Evolutionary conservation across 2,329 filamentous ascomycete genomes (phyloP), one percentile per base, ranked within the genome.

Genomic region (Rhynchosporium agropyri): DNA sequence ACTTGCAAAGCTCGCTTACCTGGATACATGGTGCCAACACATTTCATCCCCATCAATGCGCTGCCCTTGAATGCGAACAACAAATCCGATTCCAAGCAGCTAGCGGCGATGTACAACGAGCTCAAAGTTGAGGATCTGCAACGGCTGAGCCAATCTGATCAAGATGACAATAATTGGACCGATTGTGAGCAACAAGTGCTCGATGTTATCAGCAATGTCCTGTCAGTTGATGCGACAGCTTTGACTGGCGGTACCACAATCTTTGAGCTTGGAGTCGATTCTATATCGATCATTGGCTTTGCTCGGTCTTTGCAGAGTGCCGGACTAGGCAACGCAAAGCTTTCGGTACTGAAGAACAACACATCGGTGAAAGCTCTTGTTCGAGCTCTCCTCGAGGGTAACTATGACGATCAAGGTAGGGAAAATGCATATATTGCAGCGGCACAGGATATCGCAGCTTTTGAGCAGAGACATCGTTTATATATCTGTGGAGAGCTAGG

Each of bases 61-160:
- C 86, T 97, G 60, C 93, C 93, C 0, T 79, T 97, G 0, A 96
- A 91, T 1, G 79, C 90, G 6, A 97, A 97, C 74, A 97, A 97
- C 76, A 97, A 97, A 73, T 89, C 89, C 0, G 92, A 97, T 70
- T 81, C 82, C 6, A 94, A 89, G 71, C 79, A 81, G 42, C 77
- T 97, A 2, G 88, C 84, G 62, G 75, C 77, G 0, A 76, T 96
- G 1, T 97, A 94, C 71, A 76, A 83, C 9, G 77, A 78, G 0
- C 73, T 94, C 3, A 81, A 83, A 42, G 51, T 72, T 0, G 84
- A 86, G 40, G 79, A 87, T 8, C 77, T 96, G 26, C 85, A 91
- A 65, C 76, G 76, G 1, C 76, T 90, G 3, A 80, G 81, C 1
- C 75, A 36, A 65, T 76, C 61, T 67, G 71, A 26, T 65, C 69